phyloP scores from a whole-genome alignment of 352 stramenopile genomes.

The Globisporangium solare region DNA sequence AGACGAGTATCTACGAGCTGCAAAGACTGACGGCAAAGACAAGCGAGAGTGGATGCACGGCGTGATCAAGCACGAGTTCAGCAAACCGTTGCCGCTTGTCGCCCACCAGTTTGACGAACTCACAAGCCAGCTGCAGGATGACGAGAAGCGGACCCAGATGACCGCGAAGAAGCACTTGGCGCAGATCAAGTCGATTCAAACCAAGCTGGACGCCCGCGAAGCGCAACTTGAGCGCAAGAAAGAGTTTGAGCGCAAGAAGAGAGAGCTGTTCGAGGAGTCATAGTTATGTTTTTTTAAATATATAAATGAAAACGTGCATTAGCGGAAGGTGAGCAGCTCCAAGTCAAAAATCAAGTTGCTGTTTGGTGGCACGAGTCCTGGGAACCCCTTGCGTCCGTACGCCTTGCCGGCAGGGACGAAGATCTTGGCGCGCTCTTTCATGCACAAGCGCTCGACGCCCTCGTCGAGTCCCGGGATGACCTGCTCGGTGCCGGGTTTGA shows the following conservation, averaged over 20 bases:
- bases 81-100: conserved; percentile 47
- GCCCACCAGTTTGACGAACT: conserved; percentile 29
- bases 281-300: no score
- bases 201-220: conserved; percentile 46
- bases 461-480: conserved; percentile 87
- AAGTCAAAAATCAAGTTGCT: conserved; percentile 92
- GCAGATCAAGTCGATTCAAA: conserved; percentile 46
- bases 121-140: conserved; percentile 10
- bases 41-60: conserved; percentile 42
- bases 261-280: conserved; percentile 30
- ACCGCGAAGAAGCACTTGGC: conserved; percentile 34
- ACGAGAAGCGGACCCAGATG: conserved; percentile 27
- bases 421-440: conserved; percentile 84
- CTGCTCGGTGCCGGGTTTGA: conserved; percentile 85
- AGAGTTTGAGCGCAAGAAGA: conserved; percentile 67
- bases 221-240: conserved; percentile 35
- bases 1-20: conserved; percentile 51
- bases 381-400: conserved; percentile 83
- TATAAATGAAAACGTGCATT: conserved; percentile 4
- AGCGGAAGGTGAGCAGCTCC: conserved; percentile 86
- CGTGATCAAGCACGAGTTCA: conserved; percentile 53
- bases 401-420: conserved; percentile 84
- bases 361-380: conserved; percentile 87
- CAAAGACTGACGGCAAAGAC: conserved; percentile 33
- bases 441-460: conserved; percentile 73